phyloP scores from a whole-genome alignment of 371 early-diverging fungal genomes.

The Zancudomyces culisetae region DNA sequence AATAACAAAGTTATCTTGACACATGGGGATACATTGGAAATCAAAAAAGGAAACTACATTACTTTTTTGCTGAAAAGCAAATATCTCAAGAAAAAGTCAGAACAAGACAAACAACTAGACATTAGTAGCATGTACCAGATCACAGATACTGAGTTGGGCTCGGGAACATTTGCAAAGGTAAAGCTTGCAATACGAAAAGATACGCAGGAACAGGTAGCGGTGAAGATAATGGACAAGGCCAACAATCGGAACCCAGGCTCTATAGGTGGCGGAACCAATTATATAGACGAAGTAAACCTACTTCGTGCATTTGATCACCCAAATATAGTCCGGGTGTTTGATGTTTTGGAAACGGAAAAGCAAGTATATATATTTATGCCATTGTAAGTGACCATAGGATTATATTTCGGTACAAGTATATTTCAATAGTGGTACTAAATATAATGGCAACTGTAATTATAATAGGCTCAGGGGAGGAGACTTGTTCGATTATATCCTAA shows the following conservation, averaged over 20 bases:
- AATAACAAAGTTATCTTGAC: slow-evolving; percentile 24
- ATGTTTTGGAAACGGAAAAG: slow-evolving; percentile 25
- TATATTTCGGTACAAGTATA: background rate
- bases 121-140: slow-evolving; percentile 23
- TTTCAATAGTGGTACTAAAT: background rate
- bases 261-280: slow-evolving; percentile 25
- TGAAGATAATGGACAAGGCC: slow-evolving; percentile 37
- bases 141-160: slow-evolving; percentile 21
- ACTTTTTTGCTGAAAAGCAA: slow-evolving; percentile 12
- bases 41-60: slow-evolving; percentile 24
- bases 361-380: slow-evolving; percentile 34
- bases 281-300: slow-evolving; percentile 28
- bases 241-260: slow-evolving; percentile 18
- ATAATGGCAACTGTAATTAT: background rate
- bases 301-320: slow-evolving; percentile 26
- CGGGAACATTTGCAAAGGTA: slow-evolving; percentile 42
- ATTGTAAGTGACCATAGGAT: slow-evolving; percentile 6
- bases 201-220: slow-evolving; percentile 32
- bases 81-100: slow-evolving; percentile 1
- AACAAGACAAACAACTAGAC: slow-evolving; percentile 6
- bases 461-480: slow-evolving; percentile 28
- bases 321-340: slow-evolving; percentile 31
- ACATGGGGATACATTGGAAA: slow-evolving; percentile 30
- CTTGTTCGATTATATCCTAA: slow-evolving; percentile 29
- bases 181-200: slow-evolving; percentile 28